Percentiles rank a stretch among this genome's conserved stretches.
Evolutionary conservation across 2,329 filamentous ascomycete genomes (phyloP).

Genomic region (Diplodia seriata): DNA sequence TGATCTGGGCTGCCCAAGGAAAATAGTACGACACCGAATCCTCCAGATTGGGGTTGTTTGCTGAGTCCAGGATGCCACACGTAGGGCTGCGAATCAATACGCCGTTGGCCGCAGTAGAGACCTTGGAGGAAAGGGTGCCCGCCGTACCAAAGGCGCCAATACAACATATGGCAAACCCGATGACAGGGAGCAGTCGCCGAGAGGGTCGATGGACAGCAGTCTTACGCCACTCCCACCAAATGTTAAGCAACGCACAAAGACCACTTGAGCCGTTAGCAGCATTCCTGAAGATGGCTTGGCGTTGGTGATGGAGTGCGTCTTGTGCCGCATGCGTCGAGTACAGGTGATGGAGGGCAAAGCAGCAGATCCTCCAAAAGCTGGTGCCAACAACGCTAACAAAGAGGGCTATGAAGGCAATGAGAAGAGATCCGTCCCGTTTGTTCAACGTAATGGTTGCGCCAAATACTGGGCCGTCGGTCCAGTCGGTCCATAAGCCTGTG

Average conservation of each 20-base stretch:
- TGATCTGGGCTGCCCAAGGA: background rate
- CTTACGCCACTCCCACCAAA: constrained; percentile 34
- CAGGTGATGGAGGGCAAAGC: background rate
- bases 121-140: background rate
- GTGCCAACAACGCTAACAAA: background rate
- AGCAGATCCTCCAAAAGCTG: background rate
- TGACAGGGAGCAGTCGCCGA: background rate
- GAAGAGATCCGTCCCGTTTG: background rate
- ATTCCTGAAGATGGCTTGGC: constrained; percentile 47
- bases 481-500: background rate
- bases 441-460: background rate
- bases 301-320: constrained; percentile 44
- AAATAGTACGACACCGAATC: background rate
- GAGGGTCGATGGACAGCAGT: constrained; percentile 35
- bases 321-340: constrained; percentile 30
- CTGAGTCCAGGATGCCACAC: background rate
- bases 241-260: constrained; percentile 26
- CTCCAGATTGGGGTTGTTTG: background rate
- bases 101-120: background rate
- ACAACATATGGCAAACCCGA: background rate
- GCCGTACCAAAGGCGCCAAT: background rate
- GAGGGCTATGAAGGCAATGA: background rate
- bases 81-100: background rate
- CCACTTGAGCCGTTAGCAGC: constrained; percentile 37
- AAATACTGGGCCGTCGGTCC: background rate